Evolutionary conservation across 306 rosid species (phyloP), one percentile per base, ranked within the genome.

Genomic region (Benincasa hispida): DNA sequence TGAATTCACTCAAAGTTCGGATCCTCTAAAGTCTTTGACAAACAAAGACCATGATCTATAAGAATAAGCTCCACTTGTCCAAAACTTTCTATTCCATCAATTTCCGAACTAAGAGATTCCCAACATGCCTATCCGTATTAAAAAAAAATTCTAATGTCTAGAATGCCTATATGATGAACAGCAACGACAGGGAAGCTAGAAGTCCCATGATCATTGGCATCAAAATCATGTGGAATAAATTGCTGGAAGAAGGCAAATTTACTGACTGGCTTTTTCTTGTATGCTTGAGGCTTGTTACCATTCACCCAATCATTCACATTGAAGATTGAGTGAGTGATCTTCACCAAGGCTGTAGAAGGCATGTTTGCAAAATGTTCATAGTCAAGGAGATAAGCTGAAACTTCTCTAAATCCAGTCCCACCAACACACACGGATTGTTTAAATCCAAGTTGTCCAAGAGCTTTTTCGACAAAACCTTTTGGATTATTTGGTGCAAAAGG

Each of bases 401-500:
- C 99, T 76, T 95, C 99, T 83, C 99, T 92, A 62, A 90, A 87
- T 27, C 98, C 99, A 0, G 99, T 95, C 86, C 92, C 99, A 78
- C 99, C 99, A 19, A 95, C 98, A 77, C 99, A 90, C 66, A 95
- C 98, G 0, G 99, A 95, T 0, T 90, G 92, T 60, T 95, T 95
- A 80, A 95, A 79, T 22, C 99, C 99, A 0, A 98, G 99, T 74
- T 95, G 98, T 53, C 99, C 99, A 69, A 95, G 96, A 28, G 98
- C 90, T 78, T 90, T 95, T 14, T 98, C 99, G 18, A 95, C 91
- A 84, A 92, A 95, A 8, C 99, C 99, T 77, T 95, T 95, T 0
- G 99, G 99, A 79, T 95, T 95, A 79, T 95, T 95, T 0, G 99
- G 99, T 2, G 99, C 99, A 83, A 90, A 95, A 79, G 99, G 99